Evolutionary conservation across 805 yeast species (phyloP).

Genomic region (Ogataea naganishii): DNA sequence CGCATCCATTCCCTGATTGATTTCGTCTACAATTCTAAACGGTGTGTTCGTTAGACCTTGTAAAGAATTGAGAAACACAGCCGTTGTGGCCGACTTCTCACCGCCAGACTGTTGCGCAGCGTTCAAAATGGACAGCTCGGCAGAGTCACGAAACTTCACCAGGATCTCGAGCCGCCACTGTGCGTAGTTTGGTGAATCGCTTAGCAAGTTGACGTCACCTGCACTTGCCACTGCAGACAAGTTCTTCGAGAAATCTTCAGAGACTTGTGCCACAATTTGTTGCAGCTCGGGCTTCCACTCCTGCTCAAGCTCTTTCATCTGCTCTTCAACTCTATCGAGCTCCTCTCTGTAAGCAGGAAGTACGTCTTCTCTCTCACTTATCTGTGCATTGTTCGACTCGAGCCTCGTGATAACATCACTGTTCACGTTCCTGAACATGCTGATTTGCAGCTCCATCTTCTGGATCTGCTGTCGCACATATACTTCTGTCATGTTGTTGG

Average conservation of each 20-base stretch:
- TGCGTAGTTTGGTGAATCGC: conserved; percentile 40
- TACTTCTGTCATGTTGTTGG: conserved; percentile 25
- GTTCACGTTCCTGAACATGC: conserved; percentile 16
- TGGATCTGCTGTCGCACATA: conserved; percentile 28
- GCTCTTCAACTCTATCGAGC: conserved; percentile 27
- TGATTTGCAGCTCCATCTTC: conserved; percentile 32
- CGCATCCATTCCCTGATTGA: conserved; percentile 98
- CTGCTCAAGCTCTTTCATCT: conserved; percentile 19
- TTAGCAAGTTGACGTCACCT: conserved; percentile 64
- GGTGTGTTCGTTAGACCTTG: conserved; percentile 88
- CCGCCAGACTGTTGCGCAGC: conserved; percentile 96
- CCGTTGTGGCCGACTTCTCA: conserved; percentile 92
- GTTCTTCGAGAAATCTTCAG: conserved; percentile 54
- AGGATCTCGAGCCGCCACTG: conserved; percentile 81
- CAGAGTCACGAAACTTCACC: conserved; percentile 78
- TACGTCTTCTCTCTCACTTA: conserved; percentile 26
- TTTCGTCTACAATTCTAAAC: conserved; percentile 93
- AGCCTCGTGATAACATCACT: conserved; percentile 18
- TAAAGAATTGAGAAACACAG: conserved; percentile 79
- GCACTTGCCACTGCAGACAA: conserved; percentile 75
- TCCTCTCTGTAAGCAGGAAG: conserved; percentile 28
- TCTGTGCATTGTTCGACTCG: conserved; percentile 30
- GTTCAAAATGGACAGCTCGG: conserved; percentile 63
- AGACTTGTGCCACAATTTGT: conserved; percentile 43
- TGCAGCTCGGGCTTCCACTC: conserved; percentile 60